Evolutionary conservation across 139 green algal species (phyloP).

Genomic region (Chlamydomonas eustigma): DNA sequence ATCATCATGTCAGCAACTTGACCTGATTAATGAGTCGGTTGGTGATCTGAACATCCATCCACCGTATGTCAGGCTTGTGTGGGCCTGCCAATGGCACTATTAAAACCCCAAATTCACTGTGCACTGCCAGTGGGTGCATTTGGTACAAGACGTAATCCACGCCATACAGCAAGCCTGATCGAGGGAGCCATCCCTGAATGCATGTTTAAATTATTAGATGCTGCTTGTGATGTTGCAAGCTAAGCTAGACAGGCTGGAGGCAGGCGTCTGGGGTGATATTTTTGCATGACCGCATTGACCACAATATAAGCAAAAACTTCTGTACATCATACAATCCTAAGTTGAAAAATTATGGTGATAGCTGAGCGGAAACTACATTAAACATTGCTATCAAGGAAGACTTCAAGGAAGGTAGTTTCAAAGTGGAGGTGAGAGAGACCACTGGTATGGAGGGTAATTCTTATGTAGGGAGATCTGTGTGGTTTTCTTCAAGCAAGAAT

Average conservation of each 20-base stretch:
- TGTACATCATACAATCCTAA: too few species aligned
- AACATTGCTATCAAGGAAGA: too few species aligned
- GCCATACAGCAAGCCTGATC: conserved; percentile 55
- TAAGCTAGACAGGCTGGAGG: too few species aligned
- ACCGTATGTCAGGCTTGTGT: conserved; percentile 17
- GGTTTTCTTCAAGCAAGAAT: neutral
- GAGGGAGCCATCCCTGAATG: conserved; percentile 52
- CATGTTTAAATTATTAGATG: too few species aligned
- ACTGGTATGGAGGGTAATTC: neutral
- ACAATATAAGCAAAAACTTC: neutral
- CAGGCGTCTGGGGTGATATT: neutral
- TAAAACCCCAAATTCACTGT: conserved; percentile 43
- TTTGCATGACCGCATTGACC: neutral
- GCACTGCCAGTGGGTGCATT: conserved; percentile 40
- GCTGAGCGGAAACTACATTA: too few species aligned
- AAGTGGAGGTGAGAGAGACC: too few species aligned
- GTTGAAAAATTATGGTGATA: too few species aligned
- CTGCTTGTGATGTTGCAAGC: too few species aligned
- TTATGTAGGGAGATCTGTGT: neutral
- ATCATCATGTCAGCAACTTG: too few species aligned
- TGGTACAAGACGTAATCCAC: conserved; percentile 55
- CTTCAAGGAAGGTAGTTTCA: too few species aligned
- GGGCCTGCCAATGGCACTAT: conserved; percentile 23
- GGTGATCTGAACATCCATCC: conserved; percentile 48
- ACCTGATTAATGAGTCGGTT: conserved; percentile 22